Base-by-base conservation (phyloP, 768 basidiomycete genomes). In the Tricholoma sp. region DNA sequence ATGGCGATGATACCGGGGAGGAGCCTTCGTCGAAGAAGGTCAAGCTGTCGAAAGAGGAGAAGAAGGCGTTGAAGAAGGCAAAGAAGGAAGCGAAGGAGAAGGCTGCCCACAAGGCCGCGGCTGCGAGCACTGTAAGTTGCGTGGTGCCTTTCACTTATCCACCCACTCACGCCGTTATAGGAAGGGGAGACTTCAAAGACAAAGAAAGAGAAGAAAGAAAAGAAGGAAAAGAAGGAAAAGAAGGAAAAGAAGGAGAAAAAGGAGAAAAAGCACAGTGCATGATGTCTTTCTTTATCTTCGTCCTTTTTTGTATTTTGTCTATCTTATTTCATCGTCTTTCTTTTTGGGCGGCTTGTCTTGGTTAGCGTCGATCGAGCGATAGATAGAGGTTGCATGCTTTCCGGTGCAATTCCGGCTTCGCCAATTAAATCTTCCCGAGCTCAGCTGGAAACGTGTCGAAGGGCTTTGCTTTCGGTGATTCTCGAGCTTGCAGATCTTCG, bases 11-110 rank as follows among this genome's bases (percentile, higher is more conserved):
- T 31, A 12, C 18, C 8, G 29, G 27, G 10, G 78, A 80, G 34
- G 82, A 79, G 57, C 78, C 74, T 22, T 75, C 83, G 6, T 60
- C 74, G 52, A 91, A 90, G 74, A 91, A 91, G 74, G 77, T 78
- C 57, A 90, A 91, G 75, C 64, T 89, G 50, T 85, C 85, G 19
- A 91, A 91, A 72, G 89, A 91, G 72, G 89, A 92, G 74, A 90
- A 90, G 78, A 91, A 89, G 76, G 86, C 88, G 16, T 71, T 87
- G 69, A 91, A 89, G 72, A 90, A 87, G 72, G 85, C 84, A 45
- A 80, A 81, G 69, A 89, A 89, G 73, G 79, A 82, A 9, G 47
- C 47, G 64, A 76, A 82, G 63, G 80, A 73, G n/a, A 84, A 82
- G 69, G 72, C 67, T 32, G 79, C 79, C 16, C 47, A 31, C 16